These are phyloP conservation scores for Grosmannia clavigera DNA, from an alignment of 2,329 filamentous ascomycete genomes.

Conservation along the genomic window DNA sequence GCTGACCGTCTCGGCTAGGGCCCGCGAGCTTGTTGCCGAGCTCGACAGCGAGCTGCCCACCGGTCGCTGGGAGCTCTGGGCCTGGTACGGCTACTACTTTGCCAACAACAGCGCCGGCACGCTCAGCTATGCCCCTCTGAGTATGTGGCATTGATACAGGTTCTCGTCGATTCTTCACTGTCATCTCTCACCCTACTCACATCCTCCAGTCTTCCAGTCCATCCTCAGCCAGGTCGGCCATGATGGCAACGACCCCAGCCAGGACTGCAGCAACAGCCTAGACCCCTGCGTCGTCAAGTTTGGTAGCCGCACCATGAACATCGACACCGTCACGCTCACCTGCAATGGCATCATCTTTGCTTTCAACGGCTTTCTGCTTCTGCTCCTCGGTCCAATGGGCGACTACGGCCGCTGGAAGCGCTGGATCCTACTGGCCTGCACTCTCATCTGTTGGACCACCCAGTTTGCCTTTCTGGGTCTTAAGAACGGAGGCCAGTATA, in stretches of 20 bases:
- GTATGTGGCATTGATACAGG: neutral
- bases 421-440: constrained; percentile 1
- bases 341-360: constrained; percentile 3
- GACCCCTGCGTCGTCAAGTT: constrained; percentile 1
- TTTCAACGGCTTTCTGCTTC: neutral
- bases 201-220: constrained; percentile 1
- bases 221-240: constrained; percentile 2
- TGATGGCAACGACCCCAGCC: neutral
- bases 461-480: constrained; percentile 1
- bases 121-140: constrained; percentile 1
- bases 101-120: constrained; percentile 3
- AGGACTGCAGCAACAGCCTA: constrained; percentile 2
- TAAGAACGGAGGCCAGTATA: neutral
- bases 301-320: neutral
- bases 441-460: neutral
- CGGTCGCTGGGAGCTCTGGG: neutral
- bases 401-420: constrained; percentile 2
- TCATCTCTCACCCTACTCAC: neutral
- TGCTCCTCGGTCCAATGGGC: neutral
- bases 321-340: neutral
- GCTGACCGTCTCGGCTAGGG: neutral
- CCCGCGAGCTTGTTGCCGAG: neutral
- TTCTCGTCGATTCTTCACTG: neutral
- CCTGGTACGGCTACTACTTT: constrained; percentile 3
- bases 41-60: neutral